These are phyloP conservation scores for Pseudisothecium myosuroides DNA, from an alignment of 225 moss, liverwort and hornwort genomes.

Conservation along the genomic window DNA sequence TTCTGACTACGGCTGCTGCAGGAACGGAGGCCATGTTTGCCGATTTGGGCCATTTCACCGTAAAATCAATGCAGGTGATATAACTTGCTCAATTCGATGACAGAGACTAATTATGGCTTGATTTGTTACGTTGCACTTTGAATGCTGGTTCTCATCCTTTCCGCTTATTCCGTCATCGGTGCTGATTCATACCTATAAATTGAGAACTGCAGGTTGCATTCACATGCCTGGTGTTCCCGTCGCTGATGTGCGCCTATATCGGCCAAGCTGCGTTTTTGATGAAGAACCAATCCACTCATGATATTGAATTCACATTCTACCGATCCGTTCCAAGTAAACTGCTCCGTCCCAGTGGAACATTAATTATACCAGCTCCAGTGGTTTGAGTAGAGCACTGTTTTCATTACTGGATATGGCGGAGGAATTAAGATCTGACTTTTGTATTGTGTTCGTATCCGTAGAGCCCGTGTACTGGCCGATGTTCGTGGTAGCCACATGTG, in stretches of 20 bases:
- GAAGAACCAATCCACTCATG: constrained; percentile 3
- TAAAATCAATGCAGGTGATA: constrained; percentile 36
- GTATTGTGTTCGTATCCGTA: neutral
- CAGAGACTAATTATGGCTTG: neutral
- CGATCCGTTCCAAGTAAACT: constrained; percentile 23
- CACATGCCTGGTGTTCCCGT: constrained; percentile 28
- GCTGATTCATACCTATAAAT: neutral
- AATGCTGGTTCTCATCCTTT: neutral
- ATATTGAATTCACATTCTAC: constrained; percentile 12
- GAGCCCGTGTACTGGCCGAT: constrained; percentile 59
- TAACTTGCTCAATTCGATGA: neutral
- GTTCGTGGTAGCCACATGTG: constrained; percentile 38
- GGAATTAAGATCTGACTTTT: neutral
- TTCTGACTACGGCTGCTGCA: neutral
- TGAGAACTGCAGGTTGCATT: constrained; percentile 26
- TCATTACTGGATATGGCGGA: neutral
- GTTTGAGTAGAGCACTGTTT: neutral
- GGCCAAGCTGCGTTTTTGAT: constrained; percentile 31
- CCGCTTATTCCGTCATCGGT: neutral
- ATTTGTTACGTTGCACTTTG: neutral
- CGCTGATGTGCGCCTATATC: constrained; percentile 21
- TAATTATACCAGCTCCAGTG: neutral
- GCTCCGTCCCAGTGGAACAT: neutral
- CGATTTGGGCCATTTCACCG: constrained; percentile 37
- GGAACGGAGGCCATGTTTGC: constrained; percentile 48